Percentiles rank a stretch among this genome's conserved stretches.
These are phyloP conservation scores for Mucor lusitanicus DNA, from an alignment of 371 early-diverging fungal species.

Conservation along the genomic window DNA sequence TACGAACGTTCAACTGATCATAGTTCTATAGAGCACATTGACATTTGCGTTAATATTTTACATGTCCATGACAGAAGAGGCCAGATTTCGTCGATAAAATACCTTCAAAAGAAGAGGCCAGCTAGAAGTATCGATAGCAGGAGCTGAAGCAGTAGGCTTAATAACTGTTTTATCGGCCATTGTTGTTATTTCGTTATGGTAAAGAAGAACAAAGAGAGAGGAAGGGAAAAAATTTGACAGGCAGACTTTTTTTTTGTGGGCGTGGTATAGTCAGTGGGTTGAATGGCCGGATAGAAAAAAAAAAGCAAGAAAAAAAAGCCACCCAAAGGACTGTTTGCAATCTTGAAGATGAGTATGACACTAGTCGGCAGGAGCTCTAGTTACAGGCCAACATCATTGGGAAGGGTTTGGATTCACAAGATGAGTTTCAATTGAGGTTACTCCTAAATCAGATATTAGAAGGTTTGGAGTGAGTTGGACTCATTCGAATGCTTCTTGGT, in stretches of 20 bases:
- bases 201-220: slow-evolving; percentile 13
- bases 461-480: background rate
- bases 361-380: background rate
- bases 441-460: background rate
- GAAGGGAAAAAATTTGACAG: slow-evolving; percentile 16
- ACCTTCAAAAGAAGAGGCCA: slow-evolving; percentile 98
- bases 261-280: background rate
- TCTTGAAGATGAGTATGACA: background rate
- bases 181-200: slow-evolving; percentile 3
- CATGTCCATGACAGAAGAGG: background rate
- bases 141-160: slow-evolving; percentile 75
- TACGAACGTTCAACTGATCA: slow-evolving; percentile 98
- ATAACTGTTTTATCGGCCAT: slow-evolving; percentile 54
- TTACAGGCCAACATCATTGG: background rate
- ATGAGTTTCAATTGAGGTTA: background rate
- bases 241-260: slow-evolving; percentile 5
- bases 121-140: slow-evolving; percentile 87
- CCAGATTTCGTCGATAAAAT: background rate
- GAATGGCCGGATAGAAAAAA: background rate
- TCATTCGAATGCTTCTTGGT: background rate
- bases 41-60: background rate
- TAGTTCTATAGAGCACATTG: slow-evolving; percentile 68
- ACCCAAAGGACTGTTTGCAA: slow-evolving; percentile 5
- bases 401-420: background rate
- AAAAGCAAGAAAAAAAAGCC: slow-evolving; percentile 6